Evolutionary conservation across 345 rosid species (phyloP).

Genomic region (Gossypium herbaceum): DNA sequence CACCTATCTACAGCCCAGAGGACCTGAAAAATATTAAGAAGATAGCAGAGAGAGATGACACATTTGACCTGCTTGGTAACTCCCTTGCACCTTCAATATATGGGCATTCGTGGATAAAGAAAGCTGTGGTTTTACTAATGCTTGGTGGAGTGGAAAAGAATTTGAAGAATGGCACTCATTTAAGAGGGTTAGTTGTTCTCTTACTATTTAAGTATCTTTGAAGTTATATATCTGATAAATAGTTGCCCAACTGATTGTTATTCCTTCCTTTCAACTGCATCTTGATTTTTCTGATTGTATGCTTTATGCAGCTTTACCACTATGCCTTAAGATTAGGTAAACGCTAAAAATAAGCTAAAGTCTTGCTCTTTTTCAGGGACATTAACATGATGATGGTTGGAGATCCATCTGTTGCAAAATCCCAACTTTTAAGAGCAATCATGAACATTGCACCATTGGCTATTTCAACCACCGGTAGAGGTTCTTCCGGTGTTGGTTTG

Average conservation of each 20-base stretch:
- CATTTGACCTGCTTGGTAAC: slow-evolving; percentile 80
- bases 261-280: slow-evolving; percentile 1
- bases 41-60: slow-evolving; percentile 84
- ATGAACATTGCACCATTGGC: slow-evolving; percentile 99
- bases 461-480: slow-evolving; percentile 97
- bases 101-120: slow-evolving; percentile 96
- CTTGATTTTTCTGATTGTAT: not conserved
- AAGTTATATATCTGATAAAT: not conserved
- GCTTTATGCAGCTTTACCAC: not conserved
- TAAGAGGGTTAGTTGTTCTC: slow-evolving; percentile 72
- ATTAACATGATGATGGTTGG: slow-evolving; percentile 99
- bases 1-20: slow-evolving; percentile 76
- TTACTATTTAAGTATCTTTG: not conserved
- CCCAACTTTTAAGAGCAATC: slow-evolving; percentile 94
- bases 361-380: slow-evolving; percentile 49
- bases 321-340: not conserved
- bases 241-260: not conserved
- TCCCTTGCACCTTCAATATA: slow-evolving; percentile 88
- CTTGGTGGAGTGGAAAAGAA: slow-evolving; percentile 96
- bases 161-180: slow-evolving; percentile 89
- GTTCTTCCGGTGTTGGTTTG: slow-evolving; percentile 98
- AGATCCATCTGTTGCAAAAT: slow-evolving; percentile 98
- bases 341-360: not conserved
- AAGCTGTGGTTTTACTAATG: slow-evolving; percentile 90
- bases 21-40: slow-evolving; percentile 81